A percentile compares a stretch with the other conserved stretches of the same genome.
phyloP scores from a whole-genome alignment of 1,284 basidiomycete species.

The Malassezia equina region DNA sequence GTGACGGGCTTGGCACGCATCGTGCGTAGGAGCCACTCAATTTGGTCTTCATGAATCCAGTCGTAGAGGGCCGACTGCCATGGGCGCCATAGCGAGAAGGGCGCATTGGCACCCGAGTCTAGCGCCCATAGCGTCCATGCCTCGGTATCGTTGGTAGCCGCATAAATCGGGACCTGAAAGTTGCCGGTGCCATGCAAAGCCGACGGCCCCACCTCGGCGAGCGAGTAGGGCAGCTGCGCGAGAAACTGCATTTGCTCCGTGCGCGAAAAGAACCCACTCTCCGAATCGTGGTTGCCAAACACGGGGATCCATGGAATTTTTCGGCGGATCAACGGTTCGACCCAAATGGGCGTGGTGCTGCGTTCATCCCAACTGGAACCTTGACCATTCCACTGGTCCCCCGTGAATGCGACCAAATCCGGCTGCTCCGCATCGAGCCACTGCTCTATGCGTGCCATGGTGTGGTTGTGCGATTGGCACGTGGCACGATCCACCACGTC shows the following conservation, averaged over 20 bases:
- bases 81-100: slow-evolving; percentile 22
- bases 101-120: slow-evolving; percentile 61
- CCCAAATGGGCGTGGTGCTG: slow-evolving; percentile 77
- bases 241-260: slow-evolving; percentile 60
- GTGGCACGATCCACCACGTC: slow-evolving; percentile 16
- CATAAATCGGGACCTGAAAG: slow-evolving; percentile 18
- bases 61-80: slow-evolving; percentile 31
- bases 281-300: slow-evolving; percentile 66
- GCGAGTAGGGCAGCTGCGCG: slow-evolving; percentile 65
- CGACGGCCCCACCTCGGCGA: slow-evolving; percentile 67
- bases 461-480: slow-evolving; percentile 32
- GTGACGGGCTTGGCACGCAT: neutral
- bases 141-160: slow-evolving; percentile 56
- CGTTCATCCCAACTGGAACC: slow-evolving; percentile 74
- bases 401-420: slow-evolving; percentile 64
- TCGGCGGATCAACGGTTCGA: slow-evolving; percentile 62
- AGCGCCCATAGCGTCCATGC: slow-evolving; percentile 83
- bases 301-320: slow-evolving; percentile 78
- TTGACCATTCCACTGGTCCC: slow-evolving; percentile 54
- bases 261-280: slow-evolving; percentile 28
- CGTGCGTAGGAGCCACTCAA: slow-evolving; percentile 29
- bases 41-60: slow-evolving; percentile 33
- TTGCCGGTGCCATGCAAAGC: slow-evolving; percentile 54
- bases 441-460: slow-evolving; percentile 20
- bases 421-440: slow-evolving; percentile 65